A percentile compares a stretch with the other conserved stretches of the same genome.
phyloP scores from a whole-genome alignment of 352 stramenopile genomes.

The Pythium sukuiense region DNA sequence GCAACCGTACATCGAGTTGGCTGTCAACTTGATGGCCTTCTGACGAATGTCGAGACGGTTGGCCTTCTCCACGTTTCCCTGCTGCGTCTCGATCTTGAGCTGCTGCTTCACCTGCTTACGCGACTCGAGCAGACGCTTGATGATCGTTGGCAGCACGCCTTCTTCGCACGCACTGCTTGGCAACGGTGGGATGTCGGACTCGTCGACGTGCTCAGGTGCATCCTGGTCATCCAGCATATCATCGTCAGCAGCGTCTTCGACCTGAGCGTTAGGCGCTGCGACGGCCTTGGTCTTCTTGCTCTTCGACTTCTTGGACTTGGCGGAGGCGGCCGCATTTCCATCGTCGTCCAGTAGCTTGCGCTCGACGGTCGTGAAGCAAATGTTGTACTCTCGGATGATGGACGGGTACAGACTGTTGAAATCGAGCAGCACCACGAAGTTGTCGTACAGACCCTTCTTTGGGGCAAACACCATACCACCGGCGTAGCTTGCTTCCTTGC shows the following conservation, averaged over 20 bases:
- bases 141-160: constrained; percentile 95
- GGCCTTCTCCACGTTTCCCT: constrained; percentile 78
- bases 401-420: constrained; percentile 99
- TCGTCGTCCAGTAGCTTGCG: constrained; percentile 65
- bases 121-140: constrained; percentile 98
- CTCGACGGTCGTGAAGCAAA: constrained; percentile 99
- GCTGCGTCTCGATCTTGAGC: constrained; percentile 93
- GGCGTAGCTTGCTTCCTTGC: constrained; percentile 93
- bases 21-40: constrained; percentile 99
- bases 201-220: constrained; percentile 49
- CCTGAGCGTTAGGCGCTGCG: constrained; percentile 41
- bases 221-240: constrained; percentile 80
- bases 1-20: constrained; percentile 99
- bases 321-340: constrained; percentile 26
- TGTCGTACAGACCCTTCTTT: constrained; percentile 99
- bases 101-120: constrained; percentile 97
- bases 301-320: constrained; percentile 31
- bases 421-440: constrained; percentile 99
- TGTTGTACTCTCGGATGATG: constrained; percentile 99
- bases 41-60: constrained; percentile 98
- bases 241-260: constrained; percentile 69
- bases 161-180: constrained; percentile 74
- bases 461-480: constrained; percentile 99
- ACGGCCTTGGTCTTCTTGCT: constrained; percentile 51
- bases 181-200: constrained; percentile 87